Percentiles rank a stretch among this genome's conserved stretches.
Evolutionary conservation across 495 filamentous ascomycete genomes (phyloP).

Genomic region (Staphylotrichum tortipilum): DNA sequence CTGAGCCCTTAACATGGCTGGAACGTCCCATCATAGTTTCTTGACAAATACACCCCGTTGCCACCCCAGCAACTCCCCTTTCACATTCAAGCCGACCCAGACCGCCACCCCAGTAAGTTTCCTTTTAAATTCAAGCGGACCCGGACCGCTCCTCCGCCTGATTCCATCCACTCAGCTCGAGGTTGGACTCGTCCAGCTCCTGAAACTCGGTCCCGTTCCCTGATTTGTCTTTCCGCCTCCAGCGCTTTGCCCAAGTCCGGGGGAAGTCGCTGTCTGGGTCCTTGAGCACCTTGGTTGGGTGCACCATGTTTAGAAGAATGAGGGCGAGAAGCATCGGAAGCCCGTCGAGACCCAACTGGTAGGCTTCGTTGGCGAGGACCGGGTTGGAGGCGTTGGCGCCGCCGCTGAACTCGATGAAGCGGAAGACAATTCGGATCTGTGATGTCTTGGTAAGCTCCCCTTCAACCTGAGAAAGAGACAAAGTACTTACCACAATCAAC

Average conservation of each 20-base stretch:
- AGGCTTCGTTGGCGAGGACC: slow-evolving; percentile 42
- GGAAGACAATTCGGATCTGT: slow-evolving; percentile 49
- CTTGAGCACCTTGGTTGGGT: slow-evolving; percentile 3
- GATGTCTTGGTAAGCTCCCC: background rate
- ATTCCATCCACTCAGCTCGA: background rate
- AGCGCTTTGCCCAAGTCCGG: background rate
- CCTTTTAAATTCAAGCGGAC: too few species aligned
- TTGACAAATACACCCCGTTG: too few species aligned
- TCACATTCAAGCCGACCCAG: too few species aligned
- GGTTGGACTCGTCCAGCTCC: background rate
- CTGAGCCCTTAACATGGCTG: too few species aligned
- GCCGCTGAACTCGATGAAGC: slow-evolving; percentile 45
- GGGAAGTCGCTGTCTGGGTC: background rate
- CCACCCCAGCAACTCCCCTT: too few species aligned
- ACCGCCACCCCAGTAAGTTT: too few species aligned
- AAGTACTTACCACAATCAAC: slow-evolving; percentile 40
- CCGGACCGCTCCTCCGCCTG: too few species aligned
- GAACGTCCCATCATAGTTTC: too few species aligned
- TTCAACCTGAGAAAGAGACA: background rate
- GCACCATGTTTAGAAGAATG: slow-evolving; percentile 33
- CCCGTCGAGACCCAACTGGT: slow-evolving; percentile 46
- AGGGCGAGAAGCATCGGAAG: slow-evolving; percentile 48
- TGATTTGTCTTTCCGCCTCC: background rate
- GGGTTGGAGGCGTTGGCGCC: slow-evolving; percentile 29
- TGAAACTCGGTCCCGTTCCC: background rate